phyloP scores from a whole-genome alignment of 306 rosid species.

The Casuarina equisetifolia region DNA sequence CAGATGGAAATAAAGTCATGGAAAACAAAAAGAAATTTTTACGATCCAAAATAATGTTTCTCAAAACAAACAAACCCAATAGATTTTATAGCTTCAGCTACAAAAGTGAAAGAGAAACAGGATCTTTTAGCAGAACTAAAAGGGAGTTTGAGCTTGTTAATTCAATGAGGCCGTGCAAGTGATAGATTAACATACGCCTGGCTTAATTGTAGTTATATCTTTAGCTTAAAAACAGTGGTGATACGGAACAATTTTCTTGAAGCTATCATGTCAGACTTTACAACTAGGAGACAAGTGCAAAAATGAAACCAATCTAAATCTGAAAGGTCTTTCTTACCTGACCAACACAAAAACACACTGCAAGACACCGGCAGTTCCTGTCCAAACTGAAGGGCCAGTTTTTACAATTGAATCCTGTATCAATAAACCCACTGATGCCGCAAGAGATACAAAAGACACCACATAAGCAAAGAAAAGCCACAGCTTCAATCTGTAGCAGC shows the following conservation, averaged over 20 bases:
- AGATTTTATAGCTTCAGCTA: background rate
- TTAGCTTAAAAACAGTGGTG: background rate
- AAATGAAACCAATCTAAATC: slow-evolving; percentile 16
- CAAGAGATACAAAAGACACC: slow-evolving; percentile 93
- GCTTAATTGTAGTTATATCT: background rate
- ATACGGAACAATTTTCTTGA: background rate
- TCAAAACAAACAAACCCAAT: background rate
- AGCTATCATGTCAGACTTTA: background rate
- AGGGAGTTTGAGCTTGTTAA: no score
- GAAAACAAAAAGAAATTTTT: background rate
- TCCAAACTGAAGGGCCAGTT: slow-evolving; percentile 88
- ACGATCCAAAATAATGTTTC: background rate
- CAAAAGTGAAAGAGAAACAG: background rate
- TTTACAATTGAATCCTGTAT: slow-evolving; percentile 86
- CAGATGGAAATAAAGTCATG: background rate
- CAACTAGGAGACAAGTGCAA: slow-evolving; percentile 6
- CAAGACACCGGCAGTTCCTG: slow-evolving; percentile 93
- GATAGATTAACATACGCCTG: no score
- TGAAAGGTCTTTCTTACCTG: slow-evolving; percentile 49
- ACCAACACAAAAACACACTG: slow-evolving; percentile 86
- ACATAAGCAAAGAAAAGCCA: slow-evolving; percentile 99
- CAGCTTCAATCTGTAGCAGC: slow-evolving; percentile 78
- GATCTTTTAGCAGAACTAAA: no score
- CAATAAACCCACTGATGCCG: slow-evolving; percentile 92
- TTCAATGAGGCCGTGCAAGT: no score